These are phyloP conservation scores for Magnaporthiopsis rhizophila DNA, from an alignment of 2,329 filamentous ascomycete genomes.

Conservation along the genomic window DNA sequence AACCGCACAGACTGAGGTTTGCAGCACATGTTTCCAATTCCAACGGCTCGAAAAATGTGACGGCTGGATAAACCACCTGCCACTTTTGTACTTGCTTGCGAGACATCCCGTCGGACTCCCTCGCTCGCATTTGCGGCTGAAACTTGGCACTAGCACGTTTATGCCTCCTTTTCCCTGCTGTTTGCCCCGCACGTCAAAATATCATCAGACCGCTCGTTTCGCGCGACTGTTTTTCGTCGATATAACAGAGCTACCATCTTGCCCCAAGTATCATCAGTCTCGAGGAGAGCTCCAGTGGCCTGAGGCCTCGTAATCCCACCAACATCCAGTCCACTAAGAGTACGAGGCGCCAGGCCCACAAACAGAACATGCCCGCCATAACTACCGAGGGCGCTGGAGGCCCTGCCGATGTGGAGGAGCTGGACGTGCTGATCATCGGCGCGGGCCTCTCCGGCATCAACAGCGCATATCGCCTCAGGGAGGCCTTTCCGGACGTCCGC, in stretches of 20 bases:
- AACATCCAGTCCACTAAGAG: neutral
- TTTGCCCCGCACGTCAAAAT: neutral
- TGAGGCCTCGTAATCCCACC: too few relatives aligned
- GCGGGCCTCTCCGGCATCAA: slow-evolving; percentile 71
- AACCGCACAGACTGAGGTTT: too few relatives aligned
- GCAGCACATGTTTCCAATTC: too few relatives aligned
- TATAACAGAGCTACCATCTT: neutral
- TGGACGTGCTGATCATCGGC: slow-evolving; percentile 58
- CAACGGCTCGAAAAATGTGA: too few relatives aligned
- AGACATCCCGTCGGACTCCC: too few relatives aligned
- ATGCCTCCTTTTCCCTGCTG: too few relatives aligned
- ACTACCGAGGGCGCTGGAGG: neutral
- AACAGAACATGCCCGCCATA: neutral
- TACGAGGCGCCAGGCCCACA: neutral
- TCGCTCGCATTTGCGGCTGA: too few relatives aligned
- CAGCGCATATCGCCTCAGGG: slow-evolving; percentile 57
- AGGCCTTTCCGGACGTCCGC: slow-evolving; percentile 42
- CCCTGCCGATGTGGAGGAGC: slow-evolving; percentile 11
- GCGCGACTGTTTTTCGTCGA: neutral
- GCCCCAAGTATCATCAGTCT: neutral
- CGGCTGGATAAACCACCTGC: too few relatives aligned
- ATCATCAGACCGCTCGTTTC: neutral
- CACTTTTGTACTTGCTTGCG: too few relatives aligned
- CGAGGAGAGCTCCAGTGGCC: too few relatives aligned
- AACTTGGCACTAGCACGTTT: too few relatives aligned